Evolutionary conservation across 805 yeast genomes (phyloP).

Genomic region (Saccharomycopsis oosterbeekiorum): DNA sequence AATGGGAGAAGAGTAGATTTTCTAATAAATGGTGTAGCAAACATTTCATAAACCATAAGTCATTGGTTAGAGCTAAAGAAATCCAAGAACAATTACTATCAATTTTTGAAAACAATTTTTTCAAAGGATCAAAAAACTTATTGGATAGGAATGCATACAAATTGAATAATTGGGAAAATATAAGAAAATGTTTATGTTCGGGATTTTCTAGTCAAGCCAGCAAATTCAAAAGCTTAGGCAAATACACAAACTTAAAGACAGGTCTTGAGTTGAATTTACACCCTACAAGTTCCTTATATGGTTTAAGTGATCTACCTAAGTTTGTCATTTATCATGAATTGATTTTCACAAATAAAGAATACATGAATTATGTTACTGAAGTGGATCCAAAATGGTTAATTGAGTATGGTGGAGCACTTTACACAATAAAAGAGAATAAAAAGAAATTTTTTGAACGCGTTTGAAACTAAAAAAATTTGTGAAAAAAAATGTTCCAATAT

Average conservation of each 20-base stretch:
- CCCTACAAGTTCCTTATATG: conserved; percentile 71
- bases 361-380: conserved; percentile 81
- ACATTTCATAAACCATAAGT: conserved; percentile 71
- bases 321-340: conserved; percentile 77
- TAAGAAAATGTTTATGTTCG: conserved; percentile 53
- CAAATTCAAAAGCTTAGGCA: conserved; percentile 45
- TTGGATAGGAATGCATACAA: conserved; percentile 11
- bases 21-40: conserved; percentile 69
- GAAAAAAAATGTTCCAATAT: background rate
- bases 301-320: conserved; percentile 49
- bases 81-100: conserved; percentile 61
- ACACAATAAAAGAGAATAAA: conserved; percentile 4
- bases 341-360: conserved; percentile 76
- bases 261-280: conserved; percentile 68
- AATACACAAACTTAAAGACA: conserved; percentile 45
- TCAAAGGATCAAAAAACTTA: background rate
- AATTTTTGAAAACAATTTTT: conserved; percentile 40
- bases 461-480: background rate
- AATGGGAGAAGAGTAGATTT: conserved; percentile 56
- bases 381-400: conserved; percentile 76
- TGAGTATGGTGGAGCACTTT: conserved; percentile 35
- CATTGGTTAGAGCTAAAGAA: conserved; percentile 68
- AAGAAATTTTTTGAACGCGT: background rate
- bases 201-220: conserved; percentile 64
- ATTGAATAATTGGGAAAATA: conserved; percentile 41